Conservation (phyloP, 2,329 filamentous ascomycete species). For the Trichoderma citrinoviride region DNA sequence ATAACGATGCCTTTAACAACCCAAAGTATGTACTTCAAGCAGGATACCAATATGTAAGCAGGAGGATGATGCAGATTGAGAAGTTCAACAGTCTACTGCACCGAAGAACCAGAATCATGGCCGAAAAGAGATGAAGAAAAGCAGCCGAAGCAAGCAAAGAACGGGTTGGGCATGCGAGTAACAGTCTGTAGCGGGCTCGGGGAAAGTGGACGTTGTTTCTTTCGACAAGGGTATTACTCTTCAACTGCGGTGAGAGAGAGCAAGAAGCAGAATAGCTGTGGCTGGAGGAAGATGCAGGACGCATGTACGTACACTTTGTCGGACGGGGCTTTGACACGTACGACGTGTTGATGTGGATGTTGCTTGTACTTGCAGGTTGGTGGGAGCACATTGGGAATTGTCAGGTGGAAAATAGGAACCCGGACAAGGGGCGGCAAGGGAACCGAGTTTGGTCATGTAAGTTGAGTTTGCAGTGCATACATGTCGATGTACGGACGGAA, state of each 20-base stretch:
- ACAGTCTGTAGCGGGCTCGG: too few species aligned
- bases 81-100: background rate
- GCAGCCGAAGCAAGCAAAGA: background rate
- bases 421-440: background rate
- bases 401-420: background rate
- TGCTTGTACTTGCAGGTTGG: background rate
- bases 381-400: background rate
- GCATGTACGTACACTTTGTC: slow-evolving; percentile 13
- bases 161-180: slow-evolving; percentile 7
- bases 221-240: background rate
- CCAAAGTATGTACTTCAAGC: too few species aligned
- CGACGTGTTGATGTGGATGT: background rate
- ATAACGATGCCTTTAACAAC: too few species aligned
- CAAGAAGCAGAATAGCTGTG: background rate
- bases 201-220: too few species aligned
- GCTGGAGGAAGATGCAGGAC: slow-evolving; percentile 12
- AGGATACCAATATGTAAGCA: too few species aligned
- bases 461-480: slow-evolving; percentile 13
- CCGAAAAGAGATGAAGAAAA: slow-evolving; percentile 1
- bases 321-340: slow-evolving; percentile 8
- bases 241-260: slow-evolving; percentile 17
- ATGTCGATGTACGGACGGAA: too few species aligned
- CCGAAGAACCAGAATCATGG: background rate
- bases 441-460: slow-evolving; percentile 3
- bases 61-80: too few species aligned